phyloP scores from a whole-genome alignment of 1,284 basidiomycete species.

The Polyporus tsugae region DNA sequence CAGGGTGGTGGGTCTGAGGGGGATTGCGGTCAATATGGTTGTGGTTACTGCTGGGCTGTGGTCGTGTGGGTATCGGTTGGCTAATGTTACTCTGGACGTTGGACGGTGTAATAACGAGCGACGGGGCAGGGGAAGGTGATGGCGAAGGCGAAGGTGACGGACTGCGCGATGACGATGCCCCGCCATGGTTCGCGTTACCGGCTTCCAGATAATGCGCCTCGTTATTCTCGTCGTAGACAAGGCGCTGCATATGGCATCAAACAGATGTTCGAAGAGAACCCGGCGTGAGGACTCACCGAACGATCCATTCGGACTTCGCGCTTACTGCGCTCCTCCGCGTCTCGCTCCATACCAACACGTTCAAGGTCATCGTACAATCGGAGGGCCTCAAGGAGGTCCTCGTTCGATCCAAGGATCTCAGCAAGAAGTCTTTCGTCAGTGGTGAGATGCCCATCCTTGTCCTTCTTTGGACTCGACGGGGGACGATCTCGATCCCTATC shows the following conservation, averaged over 20 bases:
- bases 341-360: slow-evolving; percentile 68
- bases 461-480: slow-evolving; percentile 31
- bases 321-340: slow-evolving; percentile 67
- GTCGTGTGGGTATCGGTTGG: slow-evolving; percentile 41
- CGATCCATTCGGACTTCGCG: slow-evolving; percentile 64
- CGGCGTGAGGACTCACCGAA: slow-evolving; percentile 49
- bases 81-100: slow-evolving; percentile 25
- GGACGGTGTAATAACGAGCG: slow-evolving; percentile 42
- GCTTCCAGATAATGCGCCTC: slow-evolving; percentile 32
- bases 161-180: slow-evolving; percentile 48
- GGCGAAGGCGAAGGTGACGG: slow-evolving; percentile 49
- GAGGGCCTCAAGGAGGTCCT: slow-evolving; percentile 57
- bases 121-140: slow-evolving; percentile 47
- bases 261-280: neutral
- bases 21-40: slow-evolving; percentile 16
- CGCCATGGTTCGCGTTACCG: slow-evolving; percentile 36
- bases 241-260: slow-evolving; percentile 12
- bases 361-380: slow-evolving; percentile 71
- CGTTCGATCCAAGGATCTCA: slow-evolving; percentile 71
- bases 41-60: slow-evolving; percentile 2
- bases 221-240: slow-evolving; percentile 40
- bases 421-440: slow-evolving; percentile 70
- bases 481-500: slow-evolving; percentile 29
- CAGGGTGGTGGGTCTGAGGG: slow-evolving; percentile 35
- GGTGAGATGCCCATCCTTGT: slow-evolving; percentile 53